Conservation (phyloP, 345 rosid species). For the Citrus reticulata region DNA sequence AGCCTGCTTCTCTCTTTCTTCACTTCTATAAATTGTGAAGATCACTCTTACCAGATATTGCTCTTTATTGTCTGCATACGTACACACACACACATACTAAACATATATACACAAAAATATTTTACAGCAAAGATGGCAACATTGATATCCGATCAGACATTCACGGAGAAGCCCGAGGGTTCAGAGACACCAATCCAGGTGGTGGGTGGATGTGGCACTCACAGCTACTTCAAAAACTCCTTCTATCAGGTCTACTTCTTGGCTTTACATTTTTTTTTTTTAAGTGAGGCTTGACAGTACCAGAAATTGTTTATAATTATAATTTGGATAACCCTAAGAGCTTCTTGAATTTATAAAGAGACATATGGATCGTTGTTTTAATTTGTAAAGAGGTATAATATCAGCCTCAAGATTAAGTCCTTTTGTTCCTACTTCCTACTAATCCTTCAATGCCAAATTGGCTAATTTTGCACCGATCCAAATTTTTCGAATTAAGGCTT, state of each 20-base stretch:
- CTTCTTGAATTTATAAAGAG: no score
- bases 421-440: neutral
- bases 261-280: neutral
- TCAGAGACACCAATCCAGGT: slow-evolving; percentile 24
- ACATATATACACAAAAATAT: neutral
- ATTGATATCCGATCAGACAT: neutral
- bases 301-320: no score
- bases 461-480: neutral
- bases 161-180: neutral
- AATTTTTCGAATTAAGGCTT: neutral
- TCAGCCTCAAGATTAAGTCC: no score
- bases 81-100: no score
- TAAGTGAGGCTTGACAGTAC: no score
- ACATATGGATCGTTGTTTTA: no score
- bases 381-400: no score
- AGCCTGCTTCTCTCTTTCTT: neutral
- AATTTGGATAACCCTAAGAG: no score
- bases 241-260: slow-evolving; percentile 36
- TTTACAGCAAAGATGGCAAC: neutral
- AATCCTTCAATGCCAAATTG: neutral
- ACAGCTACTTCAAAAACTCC: slow-evolving; percentile 55
- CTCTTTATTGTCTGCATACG: no score
- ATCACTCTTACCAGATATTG: neutral
- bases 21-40: neutral
- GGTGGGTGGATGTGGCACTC: slow-evolving; percentile 47